Conservation (phyloP, 192 early-diverging fungal genomes). For the Fimicolochytrium jonesii region DNA sequence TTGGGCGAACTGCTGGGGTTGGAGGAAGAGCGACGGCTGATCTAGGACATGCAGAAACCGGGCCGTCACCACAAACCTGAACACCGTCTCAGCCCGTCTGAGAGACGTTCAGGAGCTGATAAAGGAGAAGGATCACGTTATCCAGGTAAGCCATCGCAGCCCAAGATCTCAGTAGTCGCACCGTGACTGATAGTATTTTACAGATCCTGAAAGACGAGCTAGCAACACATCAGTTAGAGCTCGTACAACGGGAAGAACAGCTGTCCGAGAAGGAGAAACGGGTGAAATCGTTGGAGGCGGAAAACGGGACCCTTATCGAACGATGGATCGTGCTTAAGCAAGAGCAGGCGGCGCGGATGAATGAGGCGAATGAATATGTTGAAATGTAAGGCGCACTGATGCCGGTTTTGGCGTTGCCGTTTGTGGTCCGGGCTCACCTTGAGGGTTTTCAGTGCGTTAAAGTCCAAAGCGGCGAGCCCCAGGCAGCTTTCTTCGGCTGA, state of each 20-base stretch:
- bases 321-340: constrained; percentile 77
- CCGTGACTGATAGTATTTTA: not conserved
- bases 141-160: constrained; percentile 77
- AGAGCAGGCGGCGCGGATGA: constrained; percentile 88
- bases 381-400: no score
- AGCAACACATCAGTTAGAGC: constrained; percentile 83
- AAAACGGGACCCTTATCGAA: constrained; percentile 82
- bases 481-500: no score
- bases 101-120: constrained; percentile 45
- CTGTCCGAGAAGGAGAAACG: constrained; percentile 53
- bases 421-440: no score
- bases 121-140: constrained; percentile 86
- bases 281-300: constrained; percentile 63
- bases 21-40: no score
- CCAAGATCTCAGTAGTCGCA: no score
- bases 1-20: no score
- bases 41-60: not conserved
- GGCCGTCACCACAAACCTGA: constrained; percentile 18
- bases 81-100: not conserved
- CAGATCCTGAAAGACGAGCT: constrained; percentile 90
- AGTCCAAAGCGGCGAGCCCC: no score
- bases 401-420: no score
- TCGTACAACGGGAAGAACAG: constrained; percentile 60
- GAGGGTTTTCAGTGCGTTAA: no score
- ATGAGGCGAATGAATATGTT: constrained; percentile 85